A percentile compares a stretch with the other conserved stretches of the same genome.
phyloP scores from a whole-genome alignment of 2,329 filamentous ascomycete species.

The Trichoderma cornu-damae region DNA sequence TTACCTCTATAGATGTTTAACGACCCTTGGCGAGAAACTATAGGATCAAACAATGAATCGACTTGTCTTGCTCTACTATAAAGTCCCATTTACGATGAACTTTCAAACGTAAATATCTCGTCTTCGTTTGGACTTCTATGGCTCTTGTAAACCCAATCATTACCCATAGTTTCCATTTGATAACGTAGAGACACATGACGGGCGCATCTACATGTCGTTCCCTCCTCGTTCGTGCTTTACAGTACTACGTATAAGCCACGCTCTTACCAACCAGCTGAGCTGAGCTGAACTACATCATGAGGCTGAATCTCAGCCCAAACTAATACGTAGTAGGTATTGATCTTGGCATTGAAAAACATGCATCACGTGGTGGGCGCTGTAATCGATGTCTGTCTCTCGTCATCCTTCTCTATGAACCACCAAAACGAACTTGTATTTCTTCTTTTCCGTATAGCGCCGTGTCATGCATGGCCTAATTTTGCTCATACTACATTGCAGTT shows the following conservation, averaged over 20 bases:
- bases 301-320: neutral
- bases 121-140: too few relatives aligned
- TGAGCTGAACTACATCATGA: neutral
- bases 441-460: neutral
- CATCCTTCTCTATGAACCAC: neutral
- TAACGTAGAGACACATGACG: too few relatives aligned
- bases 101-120: too few relatives aligned
- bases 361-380: neutral
- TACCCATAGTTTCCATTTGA: neutral
- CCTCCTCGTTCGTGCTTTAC: neutral
- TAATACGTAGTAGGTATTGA: too few relatives aligned
- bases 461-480: neutral
- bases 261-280: neutral
- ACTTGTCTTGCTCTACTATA: too few relatives aligned
- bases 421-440: neutral
- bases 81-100: too few relatives aligned
- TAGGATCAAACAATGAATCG: too few relatives aligned
- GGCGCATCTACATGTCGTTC: too few relatives aligned
- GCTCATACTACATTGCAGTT: neutral
- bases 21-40: too few relatives aligned
- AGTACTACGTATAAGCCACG: neutral
- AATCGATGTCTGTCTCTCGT: neutral
- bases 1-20: neutral
- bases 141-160: too few relatives aligned
- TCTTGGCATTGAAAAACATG: neutral